These are phyloP conservation scores for Choricystis sp. DNA, from an alignment of 139 green algal genomes.

Conservation along the genomic window DNA sequence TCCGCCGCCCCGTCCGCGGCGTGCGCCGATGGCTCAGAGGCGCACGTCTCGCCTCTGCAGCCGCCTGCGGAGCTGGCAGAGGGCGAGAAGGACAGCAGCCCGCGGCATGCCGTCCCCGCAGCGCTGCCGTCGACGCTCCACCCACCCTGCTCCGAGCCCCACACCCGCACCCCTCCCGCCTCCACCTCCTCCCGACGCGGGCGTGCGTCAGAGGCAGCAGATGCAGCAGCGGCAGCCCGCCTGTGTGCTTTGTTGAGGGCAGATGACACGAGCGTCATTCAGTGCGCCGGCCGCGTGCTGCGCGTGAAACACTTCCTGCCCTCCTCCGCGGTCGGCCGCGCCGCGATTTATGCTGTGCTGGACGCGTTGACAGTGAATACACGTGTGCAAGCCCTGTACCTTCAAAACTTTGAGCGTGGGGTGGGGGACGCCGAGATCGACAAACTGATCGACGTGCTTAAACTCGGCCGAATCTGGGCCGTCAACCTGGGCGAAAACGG, in stretches of 20 bases:
- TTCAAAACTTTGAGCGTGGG: conserved; percentile 41
- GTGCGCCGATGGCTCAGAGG: too few relatives aligned
- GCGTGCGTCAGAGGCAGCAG: too few relatives aligned
- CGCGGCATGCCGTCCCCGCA: too few relatives aligned
- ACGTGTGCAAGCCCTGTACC: conserved; percentile 42
- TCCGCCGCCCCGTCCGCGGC: too few relatives aligned
- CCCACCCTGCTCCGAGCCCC: background rate
- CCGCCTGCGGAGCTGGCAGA: too few relatives aligned
- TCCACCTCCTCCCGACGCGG: too few relatives aligned
- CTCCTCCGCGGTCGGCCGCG: conserved; percentile 6
- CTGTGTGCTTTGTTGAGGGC: background rate
- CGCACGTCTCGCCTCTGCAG: too few relatives aligned
- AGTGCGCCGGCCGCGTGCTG: conserved; percentile 23
- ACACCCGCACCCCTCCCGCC: background rate
- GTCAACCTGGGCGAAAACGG: conserved; percentile 50
- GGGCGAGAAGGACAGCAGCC: background rate
- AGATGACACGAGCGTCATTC: background rate
- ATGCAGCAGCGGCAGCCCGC: too few relatives aligned
- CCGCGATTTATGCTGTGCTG: conserved; percentile 31
- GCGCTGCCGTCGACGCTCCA: background rate
- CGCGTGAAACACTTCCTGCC: conserved; percentile 35
- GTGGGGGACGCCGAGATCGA: conserved; percentile 40
- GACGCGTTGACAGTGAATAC: conserved; percentile 37
- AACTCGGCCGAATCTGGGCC: conserved; percentile 30
- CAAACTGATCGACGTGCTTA: conserved; percentile 8